Evolutionary conservation across 108 stramenopile species (phyloP).

Genomic region (Nitzschia sp.): DNA sequence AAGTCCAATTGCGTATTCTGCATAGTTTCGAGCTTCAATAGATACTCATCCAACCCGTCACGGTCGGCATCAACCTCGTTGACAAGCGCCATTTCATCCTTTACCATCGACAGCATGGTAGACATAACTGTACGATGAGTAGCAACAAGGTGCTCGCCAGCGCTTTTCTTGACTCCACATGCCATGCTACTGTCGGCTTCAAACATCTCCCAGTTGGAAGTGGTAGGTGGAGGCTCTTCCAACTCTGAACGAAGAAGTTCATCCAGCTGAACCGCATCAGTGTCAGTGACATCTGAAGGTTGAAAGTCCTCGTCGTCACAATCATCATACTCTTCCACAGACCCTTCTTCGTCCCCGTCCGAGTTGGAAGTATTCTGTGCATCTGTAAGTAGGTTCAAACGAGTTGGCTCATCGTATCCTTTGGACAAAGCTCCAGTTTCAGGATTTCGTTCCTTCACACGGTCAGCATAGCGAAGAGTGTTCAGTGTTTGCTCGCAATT

Average conservation of each 20-base stretch:
- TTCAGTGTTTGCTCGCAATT: conserved; percentile 97
- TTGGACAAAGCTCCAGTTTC: conserved; percentile 57
- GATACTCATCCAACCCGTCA: conserved; percentile 66
- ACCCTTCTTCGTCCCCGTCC: conserved; percentile 23
- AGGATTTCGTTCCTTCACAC: conserved; percentile 91
- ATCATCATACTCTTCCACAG: conserved; percentile 44
- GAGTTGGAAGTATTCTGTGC: conserved; percentile 23
- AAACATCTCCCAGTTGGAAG: not conserved
- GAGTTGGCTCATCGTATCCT: conserved; percentile 25
- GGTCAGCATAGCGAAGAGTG: conserved; percentile 96
- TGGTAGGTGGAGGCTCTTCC: not conserved
- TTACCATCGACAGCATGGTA: conserved; percentile 60
- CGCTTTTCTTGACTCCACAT: conserved; percentile 15
- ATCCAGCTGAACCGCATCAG: conserved; percentile 22
- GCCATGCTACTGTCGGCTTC: too few relatives aligned
- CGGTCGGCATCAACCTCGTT: conserved; percentile 59
- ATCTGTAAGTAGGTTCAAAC: conserved; percentile 19
- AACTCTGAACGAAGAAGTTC: conserved; percentile 13
- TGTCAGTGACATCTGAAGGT: conserved; percentile 18
- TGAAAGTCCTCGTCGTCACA: conserved; percentile 9
- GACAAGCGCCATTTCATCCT: conserved; percentile 73
- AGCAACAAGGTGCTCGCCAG: conserved; percentile 48
- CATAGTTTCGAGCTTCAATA: conserved; percentile 56
- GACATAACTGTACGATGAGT: conserved; percentile 64
- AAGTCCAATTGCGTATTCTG: conserved; percentile 56